A percentile compares a stretch with the other conserved stretches of the same genome.
Conservation (phyloP, 208 protist genomes). For the Angomonas ambiguus region DNA sequence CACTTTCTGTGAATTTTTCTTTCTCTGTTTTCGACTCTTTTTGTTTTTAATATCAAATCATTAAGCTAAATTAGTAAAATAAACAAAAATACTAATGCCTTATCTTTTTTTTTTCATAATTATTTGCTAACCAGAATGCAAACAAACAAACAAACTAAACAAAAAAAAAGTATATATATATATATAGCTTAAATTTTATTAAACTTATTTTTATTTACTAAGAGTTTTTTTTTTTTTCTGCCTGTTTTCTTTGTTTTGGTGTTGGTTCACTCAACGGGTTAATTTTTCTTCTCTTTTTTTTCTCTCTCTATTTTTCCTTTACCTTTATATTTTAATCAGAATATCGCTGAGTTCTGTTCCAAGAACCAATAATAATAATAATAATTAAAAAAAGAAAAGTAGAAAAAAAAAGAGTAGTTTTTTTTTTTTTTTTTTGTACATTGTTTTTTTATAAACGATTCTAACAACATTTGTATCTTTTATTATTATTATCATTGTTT, state of each 20-base stretch:
- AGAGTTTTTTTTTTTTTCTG: conserved; percentile 7
- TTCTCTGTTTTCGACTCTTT: conserved; percentile 8
- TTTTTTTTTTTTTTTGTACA: conserved; percentile 13
- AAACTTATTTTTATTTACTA: neutral
- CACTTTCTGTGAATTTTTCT: too few species aligned
- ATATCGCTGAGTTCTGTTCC: neutral
- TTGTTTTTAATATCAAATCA: neutral
- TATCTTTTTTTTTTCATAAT: conserved; percentile 3
- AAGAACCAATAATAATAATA: neutral
- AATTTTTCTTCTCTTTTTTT: too few species aligned
- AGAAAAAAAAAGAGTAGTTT: neutral
- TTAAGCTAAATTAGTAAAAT: conserved; percentile 7
- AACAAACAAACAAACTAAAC: too few species aligned
- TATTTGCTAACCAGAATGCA: too few species aligned
- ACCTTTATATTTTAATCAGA: neutral
- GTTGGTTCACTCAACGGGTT: conserved; percentile 7
- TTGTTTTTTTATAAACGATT: conserved; percentile 3
- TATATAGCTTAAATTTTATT: too few species aligned
- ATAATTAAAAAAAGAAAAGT: neutral
- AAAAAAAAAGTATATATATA: too few species aligned
- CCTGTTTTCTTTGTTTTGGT: conserved; percentile 7
- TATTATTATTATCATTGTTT: conserved; percentile 2
- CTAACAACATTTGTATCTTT: neutral
- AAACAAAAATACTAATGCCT: conserved; percentile 6
- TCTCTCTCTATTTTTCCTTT: conserved; percentile 9